These are phyloP conservation scores for Botryotinia narcissicola DNA, from an alignment of 2,329 filamentous ascomycete genomes.

Conservation along the genomic window DNA sequence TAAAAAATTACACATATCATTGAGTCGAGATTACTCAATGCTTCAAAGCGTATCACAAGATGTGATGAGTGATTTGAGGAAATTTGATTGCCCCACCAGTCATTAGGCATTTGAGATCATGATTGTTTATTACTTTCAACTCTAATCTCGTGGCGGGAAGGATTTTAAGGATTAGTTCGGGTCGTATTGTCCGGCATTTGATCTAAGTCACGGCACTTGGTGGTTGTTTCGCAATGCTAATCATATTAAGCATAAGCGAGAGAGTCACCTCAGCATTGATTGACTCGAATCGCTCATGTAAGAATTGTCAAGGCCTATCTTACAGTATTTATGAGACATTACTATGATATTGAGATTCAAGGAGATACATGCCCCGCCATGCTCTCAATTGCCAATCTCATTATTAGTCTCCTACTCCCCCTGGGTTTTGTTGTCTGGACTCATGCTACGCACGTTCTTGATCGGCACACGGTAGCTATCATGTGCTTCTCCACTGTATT, in stretches of 20 bases:
- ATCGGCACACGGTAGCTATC: conserved; percentile 9
- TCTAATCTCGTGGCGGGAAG: not conserved
- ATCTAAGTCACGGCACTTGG: not conserved
- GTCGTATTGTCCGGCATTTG: not conserved
- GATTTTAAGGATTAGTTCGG: not conserved
- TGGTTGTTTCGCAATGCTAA: not conserved
- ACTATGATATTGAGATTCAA: conserved; percentile 2
- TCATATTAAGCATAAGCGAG: conserved; percentile 2
- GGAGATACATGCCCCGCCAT: not conserved
- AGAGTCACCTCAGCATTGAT: not conserved
- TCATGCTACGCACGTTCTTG: conserved; percentile 7
- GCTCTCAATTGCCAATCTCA: not conserved
- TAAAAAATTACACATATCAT: not conserved
- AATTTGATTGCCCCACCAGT: not conserved
- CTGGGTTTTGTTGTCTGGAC: not conserved
- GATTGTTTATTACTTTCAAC: not conserved
- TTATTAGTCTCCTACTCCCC: not conserved
- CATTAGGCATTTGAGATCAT: not conserved
- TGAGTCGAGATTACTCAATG: not conserved
- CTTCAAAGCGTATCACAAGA: not conserved
- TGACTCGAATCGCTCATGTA: not conserved
- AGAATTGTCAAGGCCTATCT: not conserved
- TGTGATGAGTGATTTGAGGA: not conserved
- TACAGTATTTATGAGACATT: conserved; percentile 1
- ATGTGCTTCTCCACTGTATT: not conserved